Base-by-base conservation (phyloP, 2,329 filamentous ascomycete species). In the Exophiala lecanii-corni region DNA sequence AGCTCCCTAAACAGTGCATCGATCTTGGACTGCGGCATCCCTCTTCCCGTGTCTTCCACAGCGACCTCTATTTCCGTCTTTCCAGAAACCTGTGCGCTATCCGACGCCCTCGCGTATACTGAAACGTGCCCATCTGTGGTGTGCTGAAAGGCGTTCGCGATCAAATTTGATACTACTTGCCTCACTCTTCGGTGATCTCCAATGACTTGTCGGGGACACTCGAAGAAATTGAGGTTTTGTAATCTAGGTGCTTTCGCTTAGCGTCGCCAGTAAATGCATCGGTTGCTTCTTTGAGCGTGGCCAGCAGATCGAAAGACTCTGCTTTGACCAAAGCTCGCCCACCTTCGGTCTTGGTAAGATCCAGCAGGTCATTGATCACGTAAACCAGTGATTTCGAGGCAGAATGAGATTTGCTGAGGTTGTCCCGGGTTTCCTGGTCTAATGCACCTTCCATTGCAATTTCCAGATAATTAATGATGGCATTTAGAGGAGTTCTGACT, bases 391-490 rank as follows among this genome's bases (percentile, higher is more conserved):
- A 94, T 58, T 94, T 94, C 0, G 89, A 95, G 3, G 89, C 89
- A 1, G 88, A 94, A 59, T 95, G 86, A 1, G 89, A 94, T 54
- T 81, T 84, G 1, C 84, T 76, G 4, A 95, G 69, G 21, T 92
- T 94, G 4, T 95, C 89, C 15, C 89, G 74, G 0, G 86, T 94
- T 58, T 94, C 89, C 12, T 78, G 70, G 51, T 94, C 89, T 2
- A 95, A 69, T 0, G 73, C 69, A 0, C 88, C 87, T 64, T 95
- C 89, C 1, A 95, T 67, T 0, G 89, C 89, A 51, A 95, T 94
- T 55, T 95, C 89, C 1, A 95, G 75, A 54, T 94, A 95, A 56
- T 95, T 95, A 64, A 95, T 94, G 57, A 95, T 94, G 12, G 89
- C 89, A 57, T 95, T 95, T 2, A 95, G 68, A 0, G 89, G 89